Percentiles rank a stretch among this genome's conserved stretches.
Conservation (phyloP, 2,329 filamentous ascomycete species). For the Bipolaris cookei region DNA sequence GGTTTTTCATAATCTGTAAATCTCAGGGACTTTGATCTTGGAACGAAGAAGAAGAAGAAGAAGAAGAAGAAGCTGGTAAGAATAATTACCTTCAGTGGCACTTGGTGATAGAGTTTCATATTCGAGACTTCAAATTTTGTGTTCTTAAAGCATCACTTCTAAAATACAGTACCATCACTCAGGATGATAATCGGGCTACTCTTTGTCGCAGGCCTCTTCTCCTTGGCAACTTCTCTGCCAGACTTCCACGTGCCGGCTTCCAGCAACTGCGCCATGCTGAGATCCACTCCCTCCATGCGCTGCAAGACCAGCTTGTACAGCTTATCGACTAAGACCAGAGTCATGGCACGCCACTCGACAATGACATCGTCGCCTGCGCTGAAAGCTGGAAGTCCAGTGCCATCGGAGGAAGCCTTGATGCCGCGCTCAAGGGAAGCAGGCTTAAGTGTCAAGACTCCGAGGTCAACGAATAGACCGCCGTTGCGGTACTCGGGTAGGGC, state of each 20-base stretch:
- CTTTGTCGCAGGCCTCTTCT: slow-evolving; percentile 33
- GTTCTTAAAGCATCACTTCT: neutral
- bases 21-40: no score
- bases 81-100: no score
- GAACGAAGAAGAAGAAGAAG: no score
- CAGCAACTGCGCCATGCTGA: slow-evolving; percentile 83
- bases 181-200: slow-evolving; percentile 40
- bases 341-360: slow-evolving; percentile 77
- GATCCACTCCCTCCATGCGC: slow-evolving; percentile 68
- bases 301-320: slow-evolving; percentile 71
- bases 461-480: slow-evolving; percentile 83
- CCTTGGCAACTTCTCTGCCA: slow-evolving; percentile 33
- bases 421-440: slow-evolving; percentile 70
- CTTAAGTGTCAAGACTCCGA: slow-evolving; percentile 79
- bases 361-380: slow-evolving; percentile 74
- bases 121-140: no score
- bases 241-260: slow-evolving; percentile 95
- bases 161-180: slow-evolving; percentile 41
- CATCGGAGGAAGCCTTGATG: slow-evolving; percentile 61
- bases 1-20: no score
- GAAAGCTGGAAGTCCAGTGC: slow-evolving; percentile 73
- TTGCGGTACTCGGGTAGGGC: slow-evolving; percentile 92
- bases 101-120: no score
- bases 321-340: slow-evolving; percentile 74
- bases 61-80: no score